A percentile compares a stretch with the other conserved stretches of the same genome.
Evolutionary conservation across 2,329 filamentous ascomycete species (phyloP).

Genomic region (Chrysoporthe deuterocubensis): DNA sequence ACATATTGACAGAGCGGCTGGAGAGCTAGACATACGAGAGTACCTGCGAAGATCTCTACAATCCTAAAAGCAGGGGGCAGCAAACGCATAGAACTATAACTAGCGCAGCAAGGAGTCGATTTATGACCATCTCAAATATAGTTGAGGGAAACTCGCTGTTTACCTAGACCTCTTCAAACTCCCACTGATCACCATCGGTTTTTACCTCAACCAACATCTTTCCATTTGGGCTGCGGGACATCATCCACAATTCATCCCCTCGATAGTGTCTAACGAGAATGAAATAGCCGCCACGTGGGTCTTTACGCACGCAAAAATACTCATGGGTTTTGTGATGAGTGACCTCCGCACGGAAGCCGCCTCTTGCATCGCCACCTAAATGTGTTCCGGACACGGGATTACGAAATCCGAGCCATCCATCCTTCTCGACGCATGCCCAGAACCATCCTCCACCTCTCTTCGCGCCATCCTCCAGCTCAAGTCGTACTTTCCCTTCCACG

Average conservation of each 20-base stretch:
- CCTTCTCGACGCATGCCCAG: constrained; percentile 17
- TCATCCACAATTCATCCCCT: neutral
- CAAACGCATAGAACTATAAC: neutral
- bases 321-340: neutral
- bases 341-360: too few relatives aligned
- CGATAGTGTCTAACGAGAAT: neutral
- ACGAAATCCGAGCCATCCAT: constrained; percentile 18
- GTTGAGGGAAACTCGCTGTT: neutral
- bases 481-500: neutral
- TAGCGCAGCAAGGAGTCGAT: neutral
- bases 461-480: neutral
- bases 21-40: too few relatives aligned
- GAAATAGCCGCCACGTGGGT: neutral
- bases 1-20: too few relatives aligned
- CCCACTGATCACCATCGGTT: neutral
- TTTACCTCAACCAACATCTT: neutral
- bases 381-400: constrained; percentile 7
- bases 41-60: too few relatives aligned
- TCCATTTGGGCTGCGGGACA: neutral
- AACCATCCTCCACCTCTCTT: neutral
- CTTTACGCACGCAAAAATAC: neutral
- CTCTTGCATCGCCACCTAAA: neutral
- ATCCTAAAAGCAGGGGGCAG: too few relatives aligned
- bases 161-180: neutral
- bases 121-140: neutral